phyloP scores from a whole-genome alignment of 768 basidiomycete species.

The Pholiota molesta region DNA sequence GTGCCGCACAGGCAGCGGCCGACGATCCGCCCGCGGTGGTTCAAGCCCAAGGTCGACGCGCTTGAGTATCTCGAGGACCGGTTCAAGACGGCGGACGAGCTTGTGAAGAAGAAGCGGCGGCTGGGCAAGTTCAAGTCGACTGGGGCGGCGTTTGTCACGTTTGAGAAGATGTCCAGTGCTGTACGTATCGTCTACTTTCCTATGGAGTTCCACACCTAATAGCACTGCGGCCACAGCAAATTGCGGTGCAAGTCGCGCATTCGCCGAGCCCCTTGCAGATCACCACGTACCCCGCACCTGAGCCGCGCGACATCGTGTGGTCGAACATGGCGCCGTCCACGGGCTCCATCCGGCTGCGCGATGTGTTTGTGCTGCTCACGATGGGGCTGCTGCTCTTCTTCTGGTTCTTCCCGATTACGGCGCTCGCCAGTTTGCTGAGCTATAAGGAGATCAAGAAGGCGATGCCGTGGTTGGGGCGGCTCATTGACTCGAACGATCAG shows the following conservation, averaged over 20 bases:
- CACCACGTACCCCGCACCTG: conserved; percentile 80
- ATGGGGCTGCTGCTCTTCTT: conserved; percentile 82
- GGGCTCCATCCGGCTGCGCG: conserved; percentile 61
- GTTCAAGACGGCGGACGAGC: conserved; percentile 83
- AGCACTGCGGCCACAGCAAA: conserved; percentile 56
- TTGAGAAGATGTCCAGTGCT: conserved; percentile 93
- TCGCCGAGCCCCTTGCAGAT: conserved; percentile 67
- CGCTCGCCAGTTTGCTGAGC: conserved; percentile 84
- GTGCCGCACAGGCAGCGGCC: conserved; percentile 79
- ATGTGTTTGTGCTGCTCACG: conserved; percentile 67
- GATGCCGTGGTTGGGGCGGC: conserved; percentile 82
- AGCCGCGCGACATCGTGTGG: conserved; percentile 97
- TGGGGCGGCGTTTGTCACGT: conserved; percentile 91
- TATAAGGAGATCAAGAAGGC: conserved; percentile 92
- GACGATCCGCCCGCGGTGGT: conserved; percentile 75
- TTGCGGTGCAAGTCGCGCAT: conserved; percentile 84
- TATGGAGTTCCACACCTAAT: conserved; percentile 1
- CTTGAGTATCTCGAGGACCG: conserved; percentile 82
- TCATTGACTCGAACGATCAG: conserved; percentile 82
- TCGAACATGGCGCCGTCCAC: conserved; percentile 77
- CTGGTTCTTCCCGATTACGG: conserved; percentile 92
- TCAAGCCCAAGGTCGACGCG: conserved; percentile 80
- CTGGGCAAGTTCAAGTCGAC: conserved; percentile 80
- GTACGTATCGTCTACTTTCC: conserved; percentile 37
- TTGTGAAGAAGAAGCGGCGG: conserved; percentile 73